Evolutionary conservation across 371 early-diverging fungal genomes (phyloP), one percentile per base, ranked within the genome.

Genomic region (Umbelopsis sp.): DNA sequence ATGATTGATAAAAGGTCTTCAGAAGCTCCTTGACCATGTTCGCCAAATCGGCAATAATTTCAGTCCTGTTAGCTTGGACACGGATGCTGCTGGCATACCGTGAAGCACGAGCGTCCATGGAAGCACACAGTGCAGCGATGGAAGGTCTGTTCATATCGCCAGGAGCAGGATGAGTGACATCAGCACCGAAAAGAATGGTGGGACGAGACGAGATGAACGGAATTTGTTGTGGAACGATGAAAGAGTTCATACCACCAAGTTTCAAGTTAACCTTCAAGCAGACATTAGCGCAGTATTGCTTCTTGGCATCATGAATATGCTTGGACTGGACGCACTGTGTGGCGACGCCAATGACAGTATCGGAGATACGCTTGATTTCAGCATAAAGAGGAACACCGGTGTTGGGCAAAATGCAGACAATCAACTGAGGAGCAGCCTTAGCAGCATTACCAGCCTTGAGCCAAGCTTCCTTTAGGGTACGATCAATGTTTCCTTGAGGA

Each of bases 121-220:
- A 91, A 2, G 91, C 95, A 16, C 94, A 95, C 5, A 96, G 80
- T 0, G 96, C 87, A 11, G 97, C 96, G 71, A 99, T 94, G 10
- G 95, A 95, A n/a, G 94, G 94, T 63, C 87, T 85, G 63, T 81
- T 83, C 50, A 80, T 77, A 44, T 91, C 79, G 38, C 96, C 94
- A 44, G 93, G 92, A 25, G 87, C 89, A 50, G 96, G 93, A 68
- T 96, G 96, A 4, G 95, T 92, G 12, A 99, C 95, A 84, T 99
- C 99, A 45, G 96, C 97, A 51, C 99, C 99, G 72, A 99, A 81
- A n/a, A 99, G 72, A 52, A 99, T 93, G 5, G 97, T 97, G 1
- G 95, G 92, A 18, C 86, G 78, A 44, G 87, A 77, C 50, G 82
- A 77, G 57, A 95, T 80, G 74, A 94, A 92, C 2, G 83, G 80